A percentile compares a stretch with the other conserved stretches of the same genome.
Evolutionary conservation across 1,284 basidiomycete genomes (phyloP).

Genomic region (Hemileia vastatrix): DNA sequence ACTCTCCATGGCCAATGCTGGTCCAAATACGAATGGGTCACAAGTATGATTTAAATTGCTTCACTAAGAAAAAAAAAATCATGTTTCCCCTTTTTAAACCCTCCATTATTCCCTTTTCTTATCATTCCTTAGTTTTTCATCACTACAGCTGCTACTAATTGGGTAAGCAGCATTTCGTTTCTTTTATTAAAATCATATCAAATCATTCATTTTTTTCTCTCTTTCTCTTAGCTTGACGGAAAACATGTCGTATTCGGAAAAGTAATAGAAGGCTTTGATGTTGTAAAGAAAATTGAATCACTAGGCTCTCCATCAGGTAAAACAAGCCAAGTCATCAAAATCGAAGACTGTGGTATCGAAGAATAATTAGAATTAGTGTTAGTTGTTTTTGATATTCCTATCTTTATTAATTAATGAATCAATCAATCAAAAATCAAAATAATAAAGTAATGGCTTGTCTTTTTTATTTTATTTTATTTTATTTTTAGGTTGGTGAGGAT

Average conservation of each 20-base stretch:
- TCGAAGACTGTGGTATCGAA: slow-evolving; percentile 16
- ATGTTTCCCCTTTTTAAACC: neutral
- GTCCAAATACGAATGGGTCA: slow-evolving; percentile 18
- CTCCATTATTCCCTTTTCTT: neutral
- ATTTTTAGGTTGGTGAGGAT: too few relatives aligned
- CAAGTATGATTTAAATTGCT: neutral
- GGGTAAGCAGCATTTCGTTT: slow-evolving; percentile 2
- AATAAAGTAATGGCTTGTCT: too few relatives aligned
- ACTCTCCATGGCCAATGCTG: slow-evolving; percentile 23
- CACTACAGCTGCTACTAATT: slow-evolving; percentile 10
- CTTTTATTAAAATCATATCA: neutral
- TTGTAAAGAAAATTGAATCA: slow-evolving; percentile 7
- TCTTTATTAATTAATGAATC: too few relatives aligned
- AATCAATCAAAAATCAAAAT: too few relatives aligned
- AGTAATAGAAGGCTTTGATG: slow-evolving; percentile 6
- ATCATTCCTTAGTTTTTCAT: slow-evolving; percentile 11
- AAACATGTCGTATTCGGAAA: slow-evolving; percentile 15
- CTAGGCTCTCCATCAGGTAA: slow-evolving; percentile 8
- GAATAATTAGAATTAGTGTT: too few relatives aligned
- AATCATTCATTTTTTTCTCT: neutral
- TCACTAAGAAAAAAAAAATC: neutral
- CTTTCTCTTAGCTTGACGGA: neutral
- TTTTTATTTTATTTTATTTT: too few relatives aligned
- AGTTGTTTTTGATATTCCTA: too few relatives aligned
- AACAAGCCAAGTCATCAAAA: neutral